phyloP scores from a whole-genome alignment of 2,329 filamentous ascomycete genomes.

The Fusarium equiseti region DNA sequence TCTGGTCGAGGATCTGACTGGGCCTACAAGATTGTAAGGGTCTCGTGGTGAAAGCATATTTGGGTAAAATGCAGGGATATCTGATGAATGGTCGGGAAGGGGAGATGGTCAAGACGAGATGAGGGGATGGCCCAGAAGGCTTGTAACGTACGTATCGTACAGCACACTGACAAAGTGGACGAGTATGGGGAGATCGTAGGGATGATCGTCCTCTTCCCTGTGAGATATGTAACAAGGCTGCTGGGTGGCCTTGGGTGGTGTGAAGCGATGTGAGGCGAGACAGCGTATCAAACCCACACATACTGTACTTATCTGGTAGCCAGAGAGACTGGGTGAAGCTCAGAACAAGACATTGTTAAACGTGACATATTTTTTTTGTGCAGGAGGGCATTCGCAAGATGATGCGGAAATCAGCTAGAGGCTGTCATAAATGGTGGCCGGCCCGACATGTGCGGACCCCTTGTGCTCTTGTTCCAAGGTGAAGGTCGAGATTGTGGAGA shows the following conservation, averaged over 20 bases:
- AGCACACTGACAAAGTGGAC: conserved; percentile 21
- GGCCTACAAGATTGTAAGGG: conserved; percentile 30
- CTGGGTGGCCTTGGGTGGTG: conserved; percentile 23
- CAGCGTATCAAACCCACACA: conserved; percentile 22
- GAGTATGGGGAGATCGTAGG: conserved; percentile 43
- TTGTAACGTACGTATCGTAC: conserved; percentile 10
- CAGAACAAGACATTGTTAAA: conserved; percentile 22
- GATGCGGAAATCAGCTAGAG: conserved; percentile 8
- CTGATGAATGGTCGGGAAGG: conserved; percentile 24
- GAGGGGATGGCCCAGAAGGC: conserved; percentile 25
- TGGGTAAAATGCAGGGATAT: conserved; percentile 34
- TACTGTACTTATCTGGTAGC: neutral
- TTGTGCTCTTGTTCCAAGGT: conserved; percentile 33
- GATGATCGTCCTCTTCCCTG: conserved; percentile 45
- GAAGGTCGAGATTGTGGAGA: conserved; percentile 34
- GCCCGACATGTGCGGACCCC: conserved; percentile 27
- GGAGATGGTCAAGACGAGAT: conserved; percentile 40
- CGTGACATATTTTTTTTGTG: conserved; percentile 4
- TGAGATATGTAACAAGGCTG: conserved; percentile 37
- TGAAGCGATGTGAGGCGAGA: conserved; percentile 37
- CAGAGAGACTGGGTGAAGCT: conserved; percentile 10
- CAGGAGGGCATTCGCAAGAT: conserved; percentile 10
- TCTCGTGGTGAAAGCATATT: conserved; percentile 37
- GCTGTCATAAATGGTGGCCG: conserved; percentile 10
- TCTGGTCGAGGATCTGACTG: conserved; percentile 21